These are phyloP conservation scores for Microcyclosporella mali DNA, from an alignment of 2,329 filamentous ascomycete species.

Conservation along the genomic window DNA sequence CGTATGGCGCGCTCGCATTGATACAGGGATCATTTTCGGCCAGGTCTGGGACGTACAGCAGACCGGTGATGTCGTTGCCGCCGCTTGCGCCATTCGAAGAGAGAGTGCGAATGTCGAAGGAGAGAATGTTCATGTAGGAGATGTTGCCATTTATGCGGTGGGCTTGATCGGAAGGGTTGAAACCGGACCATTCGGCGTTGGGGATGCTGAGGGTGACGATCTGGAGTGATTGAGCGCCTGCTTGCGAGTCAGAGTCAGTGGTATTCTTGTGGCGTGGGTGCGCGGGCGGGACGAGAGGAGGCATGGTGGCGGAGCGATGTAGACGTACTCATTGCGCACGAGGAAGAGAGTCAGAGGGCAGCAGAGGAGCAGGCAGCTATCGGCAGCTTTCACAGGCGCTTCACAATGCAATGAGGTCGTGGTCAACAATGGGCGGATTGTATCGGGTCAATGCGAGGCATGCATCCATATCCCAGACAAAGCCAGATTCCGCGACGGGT, in stretches of 20 bases:
- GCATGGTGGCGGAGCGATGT: conserved; percentile 7
- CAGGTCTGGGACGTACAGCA: conserved; percentile 79
- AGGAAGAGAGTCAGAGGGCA: not conserved
- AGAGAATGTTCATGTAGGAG: conserved; percentile 32
- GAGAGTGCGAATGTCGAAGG: conserved; percentile 65
- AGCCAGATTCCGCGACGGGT: not conserved
- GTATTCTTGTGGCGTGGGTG: conserved; percentile 1
- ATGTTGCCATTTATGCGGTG: conserved; percentile 17
- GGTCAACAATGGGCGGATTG: conserved; percentile 6
- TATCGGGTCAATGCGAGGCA: conserved; percentile 1
- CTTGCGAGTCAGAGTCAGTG: conserved; percentile 9
- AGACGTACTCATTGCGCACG: conserved; percentile 37
- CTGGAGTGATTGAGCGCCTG: conserved; percentile 26
- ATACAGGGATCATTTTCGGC: conserved; percentile 53
- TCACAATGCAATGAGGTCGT: not conserved
- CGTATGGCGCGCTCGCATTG: conserved; percentile 55
- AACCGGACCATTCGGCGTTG: conserved; percentile 20
- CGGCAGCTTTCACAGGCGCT: not conserved
- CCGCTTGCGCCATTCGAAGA: conserved; percentile 59
- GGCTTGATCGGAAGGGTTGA: conserved; percentile 9
- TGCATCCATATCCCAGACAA: too few relatives aligned
- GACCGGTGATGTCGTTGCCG: conserved; percentile 62
- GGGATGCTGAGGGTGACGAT: conserved; percentile 28
- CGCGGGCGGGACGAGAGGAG: conserved; percentile 1
- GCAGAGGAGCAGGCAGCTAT: not conserved